These are phyloP conservation scores for Zhuliangozyma parablackwelliae DNA, from an alignment of 1,139 yeast genomes.

Conservation along the genomic window DNA sequence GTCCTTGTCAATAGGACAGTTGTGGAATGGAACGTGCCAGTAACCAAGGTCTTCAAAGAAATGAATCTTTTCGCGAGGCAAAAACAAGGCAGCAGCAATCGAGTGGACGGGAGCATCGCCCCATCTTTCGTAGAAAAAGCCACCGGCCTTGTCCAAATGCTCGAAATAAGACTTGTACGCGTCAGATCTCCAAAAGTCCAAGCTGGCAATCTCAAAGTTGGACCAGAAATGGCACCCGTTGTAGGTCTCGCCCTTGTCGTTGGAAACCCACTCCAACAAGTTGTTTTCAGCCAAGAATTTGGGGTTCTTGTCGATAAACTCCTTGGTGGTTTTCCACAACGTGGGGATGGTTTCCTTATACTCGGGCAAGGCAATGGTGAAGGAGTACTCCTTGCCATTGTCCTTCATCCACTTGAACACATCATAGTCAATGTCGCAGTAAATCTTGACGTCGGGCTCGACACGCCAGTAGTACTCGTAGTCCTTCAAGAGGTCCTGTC, in stretches of 20 bases:
- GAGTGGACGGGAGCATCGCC: constrained; percentile 93
- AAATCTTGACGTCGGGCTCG: constrained; percentile 77
- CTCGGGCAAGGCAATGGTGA: constrained; percentile 81
- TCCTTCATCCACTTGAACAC: constrained; percentile 77
- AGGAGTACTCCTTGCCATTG: constrained; percentile 69
- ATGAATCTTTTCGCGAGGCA: constrained; percentile 63
- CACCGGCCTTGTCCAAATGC: constrained; percentile 71
- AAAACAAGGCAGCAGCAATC: constrained; percentile 74
- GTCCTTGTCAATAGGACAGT: constrained; percentile 67
- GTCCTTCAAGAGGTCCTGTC: constrained; percentile 65
- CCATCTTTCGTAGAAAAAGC: constrained; percentile 90
- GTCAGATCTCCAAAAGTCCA: constrained; percentile 69
- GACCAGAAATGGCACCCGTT: constrained; percentile 89
- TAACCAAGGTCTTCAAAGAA: constrained; percentile 83
- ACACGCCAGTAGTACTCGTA: constrained; percentile 93
- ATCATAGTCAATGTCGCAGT: constrained; percentile 79
- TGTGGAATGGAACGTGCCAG: constrained; percentile 71
- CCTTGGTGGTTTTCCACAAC: constrained; percentile 73
- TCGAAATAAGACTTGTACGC: constrained; percentile 69
- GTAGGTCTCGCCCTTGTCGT: constrained; percentile 63
- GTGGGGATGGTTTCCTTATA: constrained; percentile 76
- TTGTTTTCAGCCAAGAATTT: constrained; percentile 62
- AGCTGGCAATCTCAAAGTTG: constrained; percentile 74
- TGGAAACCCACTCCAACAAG: constrained; percentile 66
- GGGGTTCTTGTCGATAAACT: constrained; percentile 62